Conservation (phyloP, 2,329 filamentous ascomycete genomes). For the Aspergillus amoenus region DNA sequence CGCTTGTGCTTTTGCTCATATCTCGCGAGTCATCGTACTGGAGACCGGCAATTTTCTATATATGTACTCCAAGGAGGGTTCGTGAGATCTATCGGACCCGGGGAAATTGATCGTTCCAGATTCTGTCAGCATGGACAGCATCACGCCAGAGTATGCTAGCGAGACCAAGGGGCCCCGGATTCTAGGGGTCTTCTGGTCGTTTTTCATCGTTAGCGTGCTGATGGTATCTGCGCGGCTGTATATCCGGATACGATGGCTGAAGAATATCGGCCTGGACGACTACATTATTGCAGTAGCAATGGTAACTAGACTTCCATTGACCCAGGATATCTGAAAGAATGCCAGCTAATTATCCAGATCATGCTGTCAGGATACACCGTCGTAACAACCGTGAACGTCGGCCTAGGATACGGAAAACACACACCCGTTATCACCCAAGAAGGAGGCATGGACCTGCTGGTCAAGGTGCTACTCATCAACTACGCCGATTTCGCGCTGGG, state of each 20-base stretch:
- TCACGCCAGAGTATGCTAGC: neutral
- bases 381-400: slow-evolving; percentile 37
- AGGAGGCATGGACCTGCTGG: slow-evolving; percentile 10
- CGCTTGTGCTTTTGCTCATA: too few species aligned
- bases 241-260: slow-evolving; percentile 30
- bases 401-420: slow-evolving; percentile 43
- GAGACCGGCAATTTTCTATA: neutral
- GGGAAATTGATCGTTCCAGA: neutral
- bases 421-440: slow-evolving; percentile 29
- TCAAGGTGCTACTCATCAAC: slow-evolving; percentile 20
- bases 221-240: slow-evolving; percentile 36
- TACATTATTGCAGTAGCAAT: slow-evolving; percentile 36
- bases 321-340: too few species aligned
- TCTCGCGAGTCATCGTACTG: too few species aligned
- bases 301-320: slow-evolving; percentile 15
- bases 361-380: slow-evolving; percentile 12
- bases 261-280: slow-evolving; percentile 38
- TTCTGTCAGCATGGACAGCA: neutral
- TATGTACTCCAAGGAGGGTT: neutral
- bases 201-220: slow-evolving; percentile 30
- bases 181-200: slow-evolving; percentile 29
- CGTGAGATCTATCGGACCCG: neutral
- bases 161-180: slow-evolving; percentile 38
- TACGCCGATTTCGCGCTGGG: slow-evolving; percentile 27
- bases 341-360: neutral